phyloP scores from a whole-genome alignment of 2,329 filamentous ascomycete genomes.

The Sclerotinia subarctica region DNA sequence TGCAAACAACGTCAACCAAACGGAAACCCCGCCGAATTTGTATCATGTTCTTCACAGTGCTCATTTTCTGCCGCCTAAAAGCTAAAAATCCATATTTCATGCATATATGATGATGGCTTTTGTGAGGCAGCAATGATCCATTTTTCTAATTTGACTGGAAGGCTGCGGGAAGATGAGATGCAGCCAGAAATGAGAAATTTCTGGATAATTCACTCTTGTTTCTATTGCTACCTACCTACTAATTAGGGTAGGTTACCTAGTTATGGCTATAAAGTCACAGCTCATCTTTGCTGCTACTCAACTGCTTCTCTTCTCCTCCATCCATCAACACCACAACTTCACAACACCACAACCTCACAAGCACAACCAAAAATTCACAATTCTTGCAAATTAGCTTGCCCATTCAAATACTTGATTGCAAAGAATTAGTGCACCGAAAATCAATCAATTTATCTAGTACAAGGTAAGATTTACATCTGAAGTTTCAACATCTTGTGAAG shows the following conservation, averaged over 20 bases:
- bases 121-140: background rate
- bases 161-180: background rate
- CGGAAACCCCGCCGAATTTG: background rate
- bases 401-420: background rate
- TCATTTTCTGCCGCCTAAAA: background rate
- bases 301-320: slow-evolving; percentile 1
- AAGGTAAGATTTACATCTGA: background rate
- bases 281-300: background rate
- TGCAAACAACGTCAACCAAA: background rate
- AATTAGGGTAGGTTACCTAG: background rate
- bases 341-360: background rate
- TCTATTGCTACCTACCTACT: background rate
- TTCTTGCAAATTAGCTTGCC: background rate
- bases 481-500: background rate
- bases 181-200: background rate
- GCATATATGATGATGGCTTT: background rate
- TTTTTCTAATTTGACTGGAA: background rate
- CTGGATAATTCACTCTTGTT: background rate
- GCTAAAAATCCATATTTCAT: background rate
- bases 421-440: background rate
- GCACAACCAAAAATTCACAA: background rate
- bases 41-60: slow-evolving; percentile 4
- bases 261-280: background rate
- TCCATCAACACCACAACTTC: background rate
- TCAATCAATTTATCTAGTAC: background rate